Conservation (phyloP, 2,329 filamentous ascomycete genomes). For the Plectosphaerella plurivora region DNA sequence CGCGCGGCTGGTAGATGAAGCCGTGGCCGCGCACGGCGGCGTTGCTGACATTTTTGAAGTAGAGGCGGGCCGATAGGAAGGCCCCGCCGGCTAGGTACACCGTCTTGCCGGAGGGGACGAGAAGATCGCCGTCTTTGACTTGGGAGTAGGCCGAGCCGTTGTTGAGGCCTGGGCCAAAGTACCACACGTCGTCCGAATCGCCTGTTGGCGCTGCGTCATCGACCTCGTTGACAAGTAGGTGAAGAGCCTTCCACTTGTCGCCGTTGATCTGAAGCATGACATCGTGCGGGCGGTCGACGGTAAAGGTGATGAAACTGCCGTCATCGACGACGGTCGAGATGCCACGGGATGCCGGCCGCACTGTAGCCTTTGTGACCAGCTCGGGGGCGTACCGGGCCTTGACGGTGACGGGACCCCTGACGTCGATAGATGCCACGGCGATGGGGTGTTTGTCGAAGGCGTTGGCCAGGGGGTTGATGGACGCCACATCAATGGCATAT, state of each 20-base stretch:
- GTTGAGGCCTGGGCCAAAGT: slow-evolving; percentile 20
- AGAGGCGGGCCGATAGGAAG: slow-evolving; percentile 13
- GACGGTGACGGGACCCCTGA: not conserved
- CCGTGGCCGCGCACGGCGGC: slow-evolving; percentile 17
- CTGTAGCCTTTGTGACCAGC: not conserved
- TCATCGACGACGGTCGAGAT: not conserved
- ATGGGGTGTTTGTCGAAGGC: not conserved
- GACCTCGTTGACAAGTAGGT: slow-evolving; percentile 17
- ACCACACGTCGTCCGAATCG: slow-evolving; percentile 12
- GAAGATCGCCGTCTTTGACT: slow-evolving; percentile 10
- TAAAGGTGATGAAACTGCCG: not conserved
- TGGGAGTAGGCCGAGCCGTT: slow-evolving; percentile 13
- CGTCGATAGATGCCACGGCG: not conserved
- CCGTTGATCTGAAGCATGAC: slow-evolving; percentile 18
- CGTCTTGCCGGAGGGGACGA: slow-evolving; percentile 10
- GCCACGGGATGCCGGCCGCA: slow-evolving; percentile 1
- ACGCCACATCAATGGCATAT: not conserved
- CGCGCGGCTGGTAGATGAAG: slow-evolving; percentile 10
- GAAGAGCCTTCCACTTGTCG: slow-evolving; percentile 19
- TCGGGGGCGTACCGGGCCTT: not conserved
- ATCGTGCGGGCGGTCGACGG: slow-evolving; percentile 1
- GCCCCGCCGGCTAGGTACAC: slow-evolving; percentile 13
- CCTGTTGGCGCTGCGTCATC: slow-evolving; percentile 10
- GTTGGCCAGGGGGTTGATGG: not conserved
- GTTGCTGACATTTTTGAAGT: slow-evolving; percentile 12